Conservation (phyloP, 1,284 basidiomycete genomes). For the Lentinus polychrous region DNA sequence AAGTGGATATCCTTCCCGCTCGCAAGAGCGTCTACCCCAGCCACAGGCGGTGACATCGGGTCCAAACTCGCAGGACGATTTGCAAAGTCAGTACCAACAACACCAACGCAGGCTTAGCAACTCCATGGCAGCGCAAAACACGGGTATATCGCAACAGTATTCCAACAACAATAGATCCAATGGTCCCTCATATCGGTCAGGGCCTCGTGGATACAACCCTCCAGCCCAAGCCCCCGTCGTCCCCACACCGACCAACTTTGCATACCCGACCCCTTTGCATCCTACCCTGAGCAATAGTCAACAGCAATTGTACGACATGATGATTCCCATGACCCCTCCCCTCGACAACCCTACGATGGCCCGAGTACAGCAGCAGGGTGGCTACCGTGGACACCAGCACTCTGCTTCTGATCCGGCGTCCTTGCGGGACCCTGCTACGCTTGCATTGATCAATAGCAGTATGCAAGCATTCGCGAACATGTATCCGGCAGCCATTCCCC, state of each 20-base stretch:
- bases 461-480: constrained; percentile 44
- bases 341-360: constrained; percentile 57
- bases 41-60: constrained; percentile 7
- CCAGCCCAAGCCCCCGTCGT: constrained; percentile 38
- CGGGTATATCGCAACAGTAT: constrained; percentile 11
- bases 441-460: constrained; percentile 51
- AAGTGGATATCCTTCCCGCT: constrained; percentile 28
- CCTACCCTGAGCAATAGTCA: constrained; percentile 62
- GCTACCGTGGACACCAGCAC: constrained; percentile 67
- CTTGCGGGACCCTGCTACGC: constrained; percentile 56
- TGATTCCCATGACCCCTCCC: constrained; percentile 57
- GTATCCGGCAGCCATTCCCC: constrained; percentile 35
- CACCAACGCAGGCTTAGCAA: constrained; percentile 44
- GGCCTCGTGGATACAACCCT: constrained; percentile 45
- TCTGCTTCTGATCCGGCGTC: constrained; percentile 73
- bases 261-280: constrained; percentile 47
- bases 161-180: constrained; percentile 45
- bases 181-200: constrained; percentile 38
- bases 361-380: constrained; percentile 64
- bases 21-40: constrained; percentile 36
- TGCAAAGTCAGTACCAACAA: constrained; percentile 53
- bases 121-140: constrained; percentile 11
- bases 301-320: constrained; percentile 75
- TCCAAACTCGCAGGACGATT: constrained; percentile 38
- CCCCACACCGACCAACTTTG: constrained; percentile 46